Evolutionary conservation across 495 filamentous ascomycete species (phyloP).

Genomic region (Aspergillus ostianus): DNA sequence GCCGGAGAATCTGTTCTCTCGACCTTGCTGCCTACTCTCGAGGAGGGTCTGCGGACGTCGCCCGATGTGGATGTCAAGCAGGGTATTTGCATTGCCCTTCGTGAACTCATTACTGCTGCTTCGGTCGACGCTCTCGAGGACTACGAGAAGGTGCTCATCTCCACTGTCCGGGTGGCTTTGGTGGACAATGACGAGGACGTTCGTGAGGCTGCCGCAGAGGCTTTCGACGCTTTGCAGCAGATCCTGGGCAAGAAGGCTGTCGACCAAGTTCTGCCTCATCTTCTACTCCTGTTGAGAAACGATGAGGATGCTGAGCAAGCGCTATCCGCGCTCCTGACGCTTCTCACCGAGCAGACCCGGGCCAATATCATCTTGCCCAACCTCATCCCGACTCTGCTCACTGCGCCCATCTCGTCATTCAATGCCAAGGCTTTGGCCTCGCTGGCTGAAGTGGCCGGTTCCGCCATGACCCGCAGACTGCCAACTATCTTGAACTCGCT

Average conservation of each 20-base stretch:
- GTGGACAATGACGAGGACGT: slow-evolving; percentile 88
- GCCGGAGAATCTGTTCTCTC: slow-evolving; percentile 90
- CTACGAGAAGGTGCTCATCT: slow-evolving; percentile 91
- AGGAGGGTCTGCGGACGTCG: slow-evolving; percentile 85
- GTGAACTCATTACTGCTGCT: slow-evolving; percentile 90
- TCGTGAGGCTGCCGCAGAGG: slow-evolving; percentile 92
- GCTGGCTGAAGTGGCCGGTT: slow-evolving; percentile 81
- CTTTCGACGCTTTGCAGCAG: slow-evolving; percentile 91
- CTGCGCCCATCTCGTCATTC: slow-evolving; percentile 88
- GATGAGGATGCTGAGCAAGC: slow-evolving; percentile 90
- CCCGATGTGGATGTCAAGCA: slow-evolving; percentile 93
- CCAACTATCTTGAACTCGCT: slow-evolving; percentile 87
- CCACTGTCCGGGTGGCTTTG: slow-evolving; percentile 87
- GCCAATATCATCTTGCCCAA: slow-evolving; percentile 96
- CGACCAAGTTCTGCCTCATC: slow-evolving; percentile 89
- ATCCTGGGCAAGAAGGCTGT: slow-evolving; percentile 90
- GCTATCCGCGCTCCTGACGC: slow-evolving; percentile 82
- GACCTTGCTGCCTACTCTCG: slow-evolving; percentile 83
- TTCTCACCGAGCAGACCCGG: slow-evolving; percentile 88
- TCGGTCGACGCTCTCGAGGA: slow-evolving; percentile 87
- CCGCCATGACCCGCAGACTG: slow-evolving; percentile 83
- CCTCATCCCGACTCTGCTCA: slow-evolving; percentile 87
- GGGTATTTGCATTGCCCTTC: slow-evolving; percentile 94
- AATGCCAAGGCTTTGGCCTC: slow-evolving; percentile 93
- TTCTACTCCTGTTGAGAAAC: slow-evolving; percentile 80